Evolutionary conservation across 1,284 basidiomycete genomes (phyloP), one percentile per base, ranked within the genome.

Genomic region (Takashimella tepidaria): DNA sequence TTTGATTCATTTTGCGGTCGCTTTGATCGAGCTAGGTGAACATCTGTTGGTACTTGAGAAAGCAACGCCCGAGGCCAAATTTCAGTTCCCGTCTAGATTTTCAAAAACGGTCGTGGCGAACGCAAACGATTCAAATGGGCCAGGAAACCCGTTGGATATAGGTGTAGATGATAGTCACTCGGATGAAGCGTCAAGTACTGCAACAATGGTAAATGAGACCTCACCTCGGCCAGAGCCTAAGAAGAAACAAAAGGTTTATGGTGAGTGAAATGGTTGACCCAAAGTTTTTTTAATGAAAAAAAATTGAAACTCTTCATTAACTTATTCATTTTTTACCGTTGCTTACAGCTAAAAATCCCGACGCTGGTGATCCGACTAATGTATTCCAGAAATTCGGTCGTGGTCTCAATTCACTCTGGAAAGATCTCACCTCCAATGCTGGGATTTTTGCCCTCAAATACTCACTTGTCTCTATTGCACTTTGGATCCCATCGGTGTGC

Each of bases 401-500:
- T 16, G 23, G 49, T 13, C 12, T 73, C 2, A 45, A 56, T 13
- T 27, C 40, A 1, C 26, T 64, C 8, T 63, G 64, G 57, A 55
- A 58, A 2, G 67, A 57, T n/a, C 45, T 70, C 8, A 58, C 54
- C 2, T 64, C 66, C 1, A 48, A 64, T 16, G 57, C 67, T 21
- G 76, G 76, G 3, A 48, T 75, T 1, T 86, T 83, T 61, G 79
- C 80, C 0, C 74, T 83, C 66, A 81, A 83, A 59, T 83, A 83
- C 64, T 78, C 76, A 0, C 54, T 84, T 16, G 67, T 84, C 13
- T 79, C 79, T 0, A 69, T 86, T 26, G 79, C 79, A 0, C 68
- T 85, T 1, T 85, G 82, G 81, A 66, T 83, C 0, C 83, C 83
- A 0, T 66, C 77, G 2, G 79, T 85, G 0, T 67, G 80, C 47